These are phyloP conservation scores for Fusarium sp. DNA, from an alignment of 2,329 filamentous ascomycete genomes.

Conservation along the genomic window DNA sequence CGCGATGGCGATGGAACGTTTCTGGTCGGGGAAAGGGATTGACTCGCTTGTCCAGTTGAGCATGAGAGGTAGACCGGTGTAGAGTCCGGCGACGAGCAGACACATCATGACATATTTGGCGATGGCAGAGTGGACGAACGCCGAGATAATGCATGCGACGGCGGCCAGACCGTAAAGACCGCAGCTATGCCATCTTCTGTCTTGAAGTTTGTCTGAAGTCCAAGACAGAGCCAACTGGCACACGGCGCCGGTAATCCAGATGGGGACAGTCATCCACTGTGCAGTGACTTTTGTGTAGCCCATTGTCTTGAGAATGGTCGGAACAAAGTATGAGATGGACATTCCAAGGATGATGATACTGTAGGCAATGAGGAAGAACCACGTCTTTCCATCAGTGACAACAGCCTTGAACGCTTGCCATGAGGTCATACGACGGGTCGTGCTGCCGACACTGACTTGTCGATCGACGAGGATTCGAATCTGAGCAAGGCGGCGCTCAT, in stretches of 20 bases:
- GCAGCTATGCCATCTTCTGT: constrained; percentile 8
- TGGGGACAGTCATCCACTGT: constrained; percentile 24
- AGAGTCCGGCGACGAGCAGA: constrained; percentile 8
- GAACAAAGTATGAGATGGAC: constrained; percentile 65
- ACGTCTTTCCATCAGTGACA: constrained; percentile 48
- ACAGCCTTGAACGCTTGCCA: constrained; percentile 25
- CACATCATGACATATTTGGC: constrained; percentile 34
- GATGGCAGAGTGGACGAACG: background rate
- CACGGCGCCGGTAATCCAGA: background rate
- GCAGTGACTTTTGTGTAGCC: constrained; percentile 59
- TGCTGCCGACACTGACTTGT: background rate
- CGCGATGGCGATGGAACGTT: constrained; percentile 10
- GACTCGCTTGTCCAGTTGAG: constrained; percentile 25
- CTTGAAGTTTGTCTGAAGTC: constrained; percentile 17
- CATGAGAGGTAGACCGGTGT: constrained; percentile 12
- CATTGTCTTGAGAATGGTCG: constrained; percentile 61
- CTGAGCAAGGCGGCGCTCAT: constrained; percentile 12
- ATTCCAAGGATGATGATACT: constrained; percentile 61
- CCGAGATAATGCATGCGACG: constrained; percentile 5
- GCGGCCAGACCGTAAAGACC: background rate
- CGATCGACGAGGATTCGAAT: constrained; percentile 21
- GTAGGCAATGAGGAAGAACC: constrained; percentile 61
- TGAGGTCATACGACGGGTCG: background rate
- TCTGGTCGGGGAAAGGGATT: constrained; percentile 1
- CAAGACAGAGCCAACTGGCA: constrained; percentile 9